Conservation (phyloP, 768 basidiomycete species). For the Boletus tomentosulus region DNA sequence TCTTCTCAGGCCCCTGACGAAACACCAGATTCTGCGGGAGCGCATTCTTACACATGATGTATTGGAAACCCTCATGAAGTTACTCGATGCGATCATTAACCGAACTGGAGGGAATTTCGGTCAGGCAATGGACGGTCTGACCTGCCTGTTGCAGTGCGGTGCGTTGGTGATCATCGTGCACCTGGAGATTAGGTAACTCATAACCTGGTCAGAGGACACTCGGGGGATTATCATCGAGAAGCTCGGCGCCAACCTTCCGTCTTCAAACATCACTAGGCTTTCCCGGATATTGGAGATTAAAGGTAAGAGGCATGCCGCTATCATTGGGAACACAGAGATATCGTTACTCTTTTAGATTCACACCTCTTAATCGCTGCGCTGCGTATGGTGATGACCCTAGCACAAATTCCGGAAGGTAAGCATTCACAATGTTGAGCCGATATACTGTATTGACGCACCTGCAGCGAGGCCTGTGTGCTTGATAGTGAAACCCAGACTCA, state of each 20-base stretch:
- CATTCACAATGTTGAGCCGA: not conserved
- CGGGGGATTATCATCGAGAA: conserved; percentile 5
- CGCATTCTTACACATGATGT: conserved; percentile 13
- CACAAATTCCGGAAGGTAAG: conserved; percentile 16
- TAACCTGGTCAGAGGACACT: conserved; percentile 7
- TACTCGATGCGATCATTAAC: conserved; percentile 12
- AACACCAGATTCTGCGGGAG: conserved; percentile 10
- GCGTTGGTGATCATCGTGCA: not conserved
- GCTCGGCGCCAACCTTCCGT: not conserved
- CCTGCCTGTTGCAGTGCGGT: conserved; percentile 16
- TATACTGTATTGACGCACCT: not conserved
- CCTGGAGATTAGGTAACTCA: not conserved
- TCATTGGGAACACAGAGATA: not conserved
- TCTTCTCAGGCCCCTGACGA: conserved; percentile 20
- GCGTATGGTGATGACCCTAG: conserved; percentile 15
- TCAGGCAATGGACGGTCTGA: conserved; percentile 23
- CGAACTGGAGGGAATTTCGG: conserved; percentile 6
- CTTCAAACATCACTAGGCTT: conserved; percentile 6
- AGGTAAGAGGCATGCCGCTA: conserved; percentile 1
- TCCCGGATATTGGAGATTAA: conserved; percentile 13
- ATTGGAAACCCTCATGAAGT: conserved; percentile 6
- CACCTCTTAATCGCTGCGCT: conserved; percentile 13
- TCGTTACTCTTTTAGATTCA: conserved; percentile 2
- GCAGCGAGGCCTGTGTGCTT: not conserved
- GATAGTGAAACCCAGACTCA: conserved; percentile 12